Conservation (phyloP, 140 eudicot genomes). For the Cichorium intybus region DNA sequence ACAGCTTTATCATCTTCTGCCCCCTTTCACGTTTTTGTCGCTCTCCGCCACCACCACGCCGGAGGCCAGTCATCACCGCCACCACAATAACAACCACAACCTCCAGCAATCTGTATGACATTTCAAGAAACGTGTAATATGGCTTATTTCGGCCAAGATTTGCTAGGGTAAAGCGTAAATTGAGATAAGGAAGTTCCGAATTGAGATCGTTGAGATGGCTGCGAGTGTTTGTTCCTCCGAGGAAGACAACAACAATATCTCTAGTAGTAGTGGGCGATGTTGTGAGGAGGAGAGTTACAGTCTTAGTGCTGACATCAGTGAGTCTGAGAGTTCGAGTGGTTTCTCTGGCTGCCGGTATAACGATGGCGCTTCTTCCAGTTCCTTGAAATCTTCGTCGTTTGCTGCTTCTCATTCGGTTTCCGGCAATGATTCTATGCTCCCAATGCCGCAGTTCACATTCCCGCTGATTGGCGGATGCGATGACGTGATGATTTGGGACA, state of each 20-base stretch:
- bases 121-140: conserved; percentile 8
- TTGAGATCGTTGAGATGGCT: conserved; percentile 14
- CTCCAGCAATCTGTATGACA: conserved; percentile 5
- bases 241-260: conserved; percentile 14
- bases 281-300: conserved; percentile 51
- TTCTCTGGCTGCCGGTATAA: conserved; percentile 41
- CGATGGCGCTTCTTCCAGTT: conserved; percentile 44
- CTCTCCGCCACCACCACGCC: conserved; percentile 2
- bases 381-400: conserved; percentile 51
- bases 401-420: conserved; percentile 27
- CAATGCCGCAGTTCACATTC: conserved; percentile 41
- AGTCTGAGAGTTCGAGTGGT: conserved; percentile 69
- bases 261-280: conserved; percentile 27
- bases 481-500: conserved; percentile 42
- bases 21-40: conserved; percentile 16
- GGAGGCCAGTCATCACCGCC: not conserved
- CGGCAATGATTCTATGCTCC: conserved; percentile 29
- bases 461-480: conserved; percentile 57
- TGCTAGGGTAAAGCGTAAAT: conserved; percentile 2
- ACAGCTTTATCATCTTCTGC: conserved; percentile 29
- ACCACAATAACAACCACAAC: not conserved
- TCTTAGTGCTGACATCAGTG: conserved; percentile 82
- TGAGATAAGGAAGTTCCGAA: conserved; percentile 2
- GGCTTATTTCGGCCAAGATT: not conserved
- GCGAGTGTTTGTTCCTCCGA: conserved; percentile 27